phyloP scores from a whole-genome alignment of 2,329 filamentous ascomycete species.

The Aspergillus alliaceus region DNA sequence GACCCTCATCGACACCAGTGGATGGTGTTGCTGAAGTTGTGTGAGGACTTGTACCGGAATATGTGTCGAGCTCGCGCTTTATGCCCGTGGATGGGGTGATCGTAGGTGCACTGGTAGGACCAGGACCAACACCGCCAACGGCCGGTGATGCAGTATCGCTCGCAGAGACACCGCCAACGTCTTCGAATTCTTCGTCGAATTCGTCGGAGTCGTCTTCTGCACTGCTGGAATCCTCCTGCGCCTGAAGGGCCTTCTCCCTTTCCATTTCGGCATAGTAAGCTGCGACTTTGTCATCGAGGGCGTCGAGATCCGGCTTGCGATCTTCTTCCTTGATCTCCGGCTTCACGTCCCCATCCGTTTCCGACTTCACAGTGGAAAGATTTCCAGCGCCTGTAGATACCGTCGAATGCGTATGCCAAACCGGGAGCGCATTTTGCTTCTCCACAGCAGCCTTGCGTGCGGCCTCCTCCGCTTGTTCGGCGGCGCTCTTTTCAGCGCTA shows the following conservation, averaged over 20 bases:
- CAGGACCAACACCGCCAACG: constrained; percentile 22
- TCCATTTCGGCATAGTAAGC: constrained; percentile 50
- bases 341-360: constrained; percentile 35
- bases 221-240: constrained; percentile 41
- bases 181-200: constrained; percentile 46
- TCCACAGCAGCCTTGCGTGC: constrained; percentile 50
- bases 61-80: constrained; percentile 41
- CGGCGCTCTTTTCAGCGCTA: constrained; percentile 49
- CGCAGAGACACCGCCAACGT: constrained; percentile 41
- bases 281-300: constrained; percentile 47
- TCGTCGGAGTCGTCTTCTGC: constrained; percentile 42
- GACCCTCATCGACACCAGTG: constrained; percentile 39
- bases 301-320: constrained; percentile 42
- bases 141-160: constrained; percentile 38
- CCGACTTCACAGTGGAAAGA: constrained; percentile 27
- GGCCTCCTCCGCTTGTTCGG: constrained; percentile 49
- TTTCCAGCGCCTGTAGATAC: constrained; percentile 36
- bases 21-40: constrained; percentile 39
- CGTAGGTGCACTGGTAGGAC: constrained; percentile 29
- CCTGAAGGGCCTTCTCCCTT: constrained; percentile 43
- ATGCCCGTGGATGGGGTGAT: constrained; percentile 26
- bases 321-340: constrained; percentile 43
- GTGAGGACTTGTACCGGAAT: constrained; percentile 40
- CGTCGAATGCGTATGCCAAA: constrained; percentile 55
- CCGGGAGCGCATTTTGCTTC: constrained; percentile 53